Evolutionary conservation across 2,329 filamentous ascomycete genomes (phyloP).

Genomic region (Aureobasidium sp.): DNA sequence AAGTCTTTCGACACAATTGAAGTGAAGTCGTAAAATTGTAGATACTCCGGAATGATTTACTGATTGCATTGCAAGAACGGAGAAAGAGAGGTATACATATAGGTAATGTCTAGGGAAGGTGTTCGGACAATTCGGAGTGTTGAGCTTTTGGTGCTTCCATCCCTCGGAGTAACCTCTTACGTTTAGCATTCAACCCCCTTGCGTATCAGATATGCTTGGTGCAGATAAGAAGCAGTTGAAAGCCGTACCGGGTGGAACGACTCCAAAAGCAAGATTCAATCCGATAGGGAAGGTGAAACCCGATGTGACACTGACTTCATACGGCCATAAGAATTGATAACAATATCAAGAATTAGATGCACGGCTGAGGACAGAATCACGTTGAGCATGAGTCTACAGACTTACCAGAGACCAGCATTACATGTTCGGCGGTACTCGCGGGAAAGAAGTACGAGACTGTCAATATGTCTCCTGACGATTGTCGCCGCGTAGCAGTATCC

Average conservation of each 20-base stretch:
- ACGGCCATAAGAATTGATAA: background rate
- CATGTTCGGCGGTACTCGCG: no score
- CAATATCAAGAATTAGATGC: background rate
- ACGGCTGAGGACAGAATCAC: background rate
- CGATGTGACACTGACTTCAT: background rate
- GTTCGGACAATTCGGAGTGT: conserved; percentile 1
- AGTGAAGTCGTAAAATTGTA: background rate
- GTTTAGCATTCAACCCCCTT: background rate
- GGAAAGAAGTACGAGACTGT: no score
- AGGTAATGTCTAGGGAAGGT: background rate
- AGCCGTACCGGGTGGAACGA: background rate
- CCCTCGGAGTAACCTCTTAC: conserved; percentile 1
- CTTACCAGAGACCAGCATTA: no score
- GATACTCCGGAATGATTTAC: background rate
- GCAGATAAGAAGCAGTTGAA: background rate
- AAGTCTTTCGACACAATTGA: background rate
- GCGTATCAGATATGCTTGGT: background rate
- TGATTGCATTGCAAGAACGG: background rate
- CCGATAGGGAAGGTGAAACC: background rate
- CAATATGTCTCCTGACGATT: background rate
- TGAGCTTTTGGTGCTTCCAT: background rate
- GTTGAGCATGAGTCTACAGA: background rate
- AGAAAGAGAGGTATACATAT: background rate
- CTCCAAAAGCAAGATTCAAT: background rate
- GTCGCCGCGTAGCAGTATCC: background rate